Evolutionary conservation across 2,329 filamentous ascomycete species (phyloP), one percentile per base, ranked within the genome.

Genomic region (Cephalotrichum gorgonifer): DNA sequence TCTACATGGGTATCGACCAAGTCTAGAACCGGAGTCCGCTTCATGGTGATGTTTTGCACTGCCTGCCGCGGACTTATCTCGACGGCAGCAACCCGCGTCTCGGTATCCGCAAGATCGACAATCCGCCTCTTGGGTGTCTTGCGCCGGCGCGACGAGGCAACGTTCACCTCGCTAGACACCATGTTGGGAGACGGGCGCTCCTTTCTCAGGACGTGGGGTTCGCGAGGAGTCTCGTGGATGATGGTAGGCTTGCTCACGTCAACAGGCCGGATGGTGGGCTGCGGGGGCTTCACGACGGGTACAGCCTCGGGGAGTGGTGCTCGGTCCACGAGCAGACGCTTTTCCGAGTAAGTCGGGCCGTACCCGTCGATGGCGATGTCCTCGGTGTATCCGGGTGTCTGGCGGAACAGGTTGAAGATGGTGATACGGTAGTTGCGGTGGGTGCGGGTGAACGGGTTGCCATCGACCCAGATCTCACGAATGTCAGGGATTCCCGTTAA

Each of bases 371-470:
- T 91, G 43, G 88, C 73, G 52, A 97, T 82, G 60, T 98, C 93
- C 55, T 95, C 87, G 0, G 83, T 85, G 60, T 93, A 95, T 5
- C 93, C 93, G 11, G 91, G 88, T 0, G 88, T 89, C 51, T 81
- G 83, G 54, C 93, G 81, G 73, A 98, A 98, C 2, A 97, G 74
- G 59, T 97, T 98, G 79, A 98, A 96, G 54, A 97, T 94, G 20
- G 83, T 86, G 54, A 95, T 75, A 44, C 93, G 82, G 62, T 95
- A 95, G 57, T 85, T 82, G 51, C 83, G 76, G 62, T 96, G 88
- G 1, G 88, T 90, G 57, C 86, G 88, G 41, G 85, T 86, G 59
- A 97, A 96, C 0, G 90, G 88, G 58, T 98, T 98, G 22, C 88
- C 88, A 53, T 86, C 79, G 15, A 98, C 85, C 76, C 90, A 98